Base-by-base conservation (phyloP, 2,329 filamentous ascomycete species). In the Sphaerulina vaccinii region DNA sequence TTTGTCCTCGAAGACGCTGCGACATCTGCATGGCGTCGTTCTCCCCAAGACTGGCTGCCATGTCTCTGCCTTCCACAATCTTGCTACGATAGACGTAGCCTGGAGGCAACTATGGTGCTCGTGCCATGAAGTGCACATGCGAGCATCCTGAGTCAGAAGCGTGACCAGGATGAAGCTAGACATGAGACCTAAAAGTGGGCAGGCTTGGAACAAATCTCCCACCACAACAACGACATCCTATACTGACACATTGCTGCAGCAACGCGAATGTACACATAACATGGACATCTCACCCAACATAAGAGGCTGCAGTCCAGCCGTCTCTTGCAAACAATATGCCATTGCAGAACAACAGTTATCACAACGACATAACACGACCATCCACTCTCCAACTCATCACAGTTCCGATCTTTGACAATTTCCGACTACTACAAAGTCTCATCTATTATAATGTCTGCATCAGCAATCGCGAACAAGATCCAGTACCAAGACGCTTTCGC, bases 401-500 rank as follows among this genome's bases (percentile, higher is more conserved):
- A 48, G 35, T 38, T n/a, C 45, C 35, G 19, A 48, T 39, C 23
- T 40, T 23, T 16, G 39, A 40, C 22, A 19, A 39, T 18, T 29
- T 47, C 23, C n/a, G 45, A 33, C 11, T 48, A 19, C 23, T 48
- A 2, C 45, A 48, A 40, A 39, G 35, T 29, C 35, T 48, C 45
- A 11, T 27, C 18, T 15, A 48, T 27, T 48, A 40, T 33, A 24
- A 48, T 48, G 45, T 48, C 43, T 15, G 32, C 32, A 32, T 35
- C 33, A 21, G 45, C 35, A 15, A 48, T 39, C 23, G 45, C 45
- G 35, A 48, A 32, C 27, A n/a, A 48, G 35, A 48, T 40, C 11
- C 35, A 48, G 24, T 32, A 40, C 45, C 45, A 39, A 27, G 35
- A 39, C 45, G 45, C 45, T 8, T 48, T 48, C 35, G 45, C 45